Evolutionary conservation across 75 land plant genomes (phyloP).

Genomic region (Selaginella moellendorffii): DNA sequence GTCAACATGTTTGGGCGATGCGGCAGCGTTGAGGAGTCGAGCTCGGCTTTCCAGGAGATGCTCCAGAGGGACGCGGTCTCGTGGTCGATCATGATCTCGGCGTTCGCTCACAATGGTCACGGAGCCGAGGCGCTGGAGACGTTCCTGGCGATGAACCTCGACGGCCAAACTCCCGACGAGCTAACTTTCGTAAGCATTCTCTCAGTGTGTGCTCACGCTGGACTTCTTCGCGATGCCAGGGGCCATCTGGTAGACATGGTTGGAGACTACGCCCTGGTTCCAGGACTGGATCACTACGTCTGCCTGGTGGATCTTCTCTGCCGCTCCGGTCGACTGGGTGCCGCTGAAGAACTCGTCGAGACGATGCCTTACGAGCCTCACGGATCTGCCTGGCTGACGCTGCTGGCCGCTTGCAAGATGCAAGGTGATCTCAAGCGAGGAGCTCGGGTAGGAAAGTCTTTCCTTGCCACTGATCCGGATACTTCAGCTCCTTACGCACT

Average conservation of each 20-base stretch:
- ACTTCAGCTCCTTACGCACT: not conserved
- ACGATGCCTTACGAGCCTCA: slow-evolving; percentile 6
- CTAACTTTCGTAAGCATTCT: slow-evolving; percentile 11
- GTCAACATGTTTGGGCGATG: not conserved
- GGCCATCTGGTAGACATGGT: not conserved
- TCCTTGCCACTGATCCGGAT: not conserved
- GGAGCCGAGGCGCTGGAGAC: not conserved
- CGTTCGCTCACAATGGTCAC: not conserved
- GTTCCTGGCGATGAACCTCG: not conserved
- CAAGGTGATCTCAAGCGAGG: not conserved
- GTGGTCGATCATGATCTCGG: not conserved
- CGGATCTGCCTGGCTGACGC: not conserved
- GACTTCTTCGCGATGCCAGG: slow-evolving; percentile 11
- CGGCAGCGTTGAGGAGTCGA: not conserved
- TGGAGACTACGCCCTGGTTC: not conserved
- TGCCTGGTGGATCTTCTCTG: slow-evolving; percentile 17
- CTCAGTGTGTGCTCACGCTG: slow-evolving; percentile 16
- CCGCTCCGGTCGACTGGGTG: slow-evolving; percentile 7
- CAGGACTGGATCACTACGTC: slow-evolving; percentile 5
- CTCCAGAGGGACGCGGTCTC: not conserved
- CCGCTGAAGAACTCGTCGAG: slow-evolving; percentile 7
- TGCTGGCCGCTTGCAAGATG: not conserved
- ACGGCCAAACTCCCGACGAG: not conserved
- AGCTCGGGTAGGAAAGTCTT: not conserved
- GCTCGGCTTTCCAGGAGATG: not conserved